Evolutionary conservation across 2,329 filamentous ascomycete genomes (phyloP), one percentile per base, ranked within the genome.

Genomic region (Cytospora piceae): DNA sequence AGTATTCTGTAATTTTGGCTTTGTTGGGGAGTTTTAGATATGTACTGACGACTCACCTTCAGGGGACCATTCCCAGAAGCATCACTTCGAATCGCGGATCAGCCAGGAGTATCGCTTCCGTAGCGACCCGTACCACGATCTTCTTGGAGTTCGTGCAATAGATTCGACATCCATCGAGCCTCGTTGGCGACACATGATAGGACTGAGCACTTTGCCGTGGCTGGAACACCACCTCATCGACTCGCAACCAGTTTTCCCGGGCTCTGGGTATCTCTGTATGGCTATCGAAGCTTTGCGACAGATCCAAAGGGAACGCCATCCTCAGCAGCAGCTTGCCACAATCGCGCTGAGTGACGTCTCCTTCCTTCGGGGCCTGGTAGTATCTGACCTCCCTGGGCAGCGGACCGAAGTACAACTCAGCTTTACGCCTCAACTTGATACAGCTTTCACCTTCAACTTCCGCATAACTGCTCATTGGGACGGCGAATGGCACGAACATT

Each of bases 261-360:
- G 77, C 22, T 77, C 79, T 0, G 74, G 75, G 1, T 76, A 75
- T 57, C 49, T 78, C 1, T 70, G 72, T 22, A 77, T 78, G 75
- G 75, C 76, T 4, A 73, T 77, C 5, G 76, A 78, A 60, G 77
- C 15, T 11, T 1, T 61, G 11, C 17, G 12, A 17, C 59, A 55
- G 24, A 0, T 60, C 4, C n/a, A 42, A 11, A 34, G 29, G 4
- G 15, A n/a, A 11, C 53, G 53, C 4, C 15, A 34, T 5, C 53
- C 29, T n/a, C 29, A 34, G 29, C 27, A 32, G 4, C 7, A 3
- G 6, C 27, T 63, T 11, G 46, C 39, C 4, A 31, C 32, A 15
- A 20, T 63, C 14, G 31, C 24, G 1, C n/a, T 63, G 2, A 22
- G 31, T 2, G 20, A 63, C 6, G 31, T 58, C 7, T 53, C 61